Evolutionary conservation across 2,329 filamentous ascomycete genomes (phyloP), one percentile per base, ranked within the genome.

Genomic region (Penicillium capsulatum): DNA sequence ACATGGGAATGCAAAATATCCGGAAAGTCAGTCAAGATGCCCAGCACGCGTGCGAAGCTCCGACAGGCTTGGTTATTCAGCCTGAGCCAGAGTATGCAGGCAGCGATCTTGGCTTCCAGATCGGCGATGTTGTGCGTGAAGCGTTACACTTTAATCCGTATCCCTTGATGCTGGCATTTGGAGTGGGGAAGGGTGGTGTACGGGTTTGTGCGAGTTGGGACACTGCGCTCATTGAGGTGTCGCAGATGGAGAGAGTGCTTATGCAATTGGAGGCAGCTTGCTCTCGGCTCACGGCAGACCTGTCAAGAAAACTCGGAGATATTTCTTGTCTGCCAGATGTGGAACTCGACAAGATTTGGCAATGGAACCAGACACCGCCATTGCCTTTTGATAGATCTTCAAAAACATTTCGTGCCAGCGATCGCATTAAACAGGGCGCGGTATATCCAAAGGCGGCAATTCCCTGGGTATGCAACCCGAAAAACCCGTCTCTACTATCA

Each of bases 1-100:
- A 74, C 37, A 65, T 72, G 51, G 72, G 72, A 4, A 64, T 73
- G 51, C 72, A 74, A 45, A 66, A 73, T 30, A 74, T 75, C 41
- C 59, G 70, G 27, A 62, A 62, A 40, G 59, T 65, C 30, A 66
- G 63, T 49, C 51, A 44, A n/a, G 63, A 66, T 48, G 61, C 63
- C 3, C 62, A 65, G 17, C 54, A 62, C 37, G 64, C 64, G 14
- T 64, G 61, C 16, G 60, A 64, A 38, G 57, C 60, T 3, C 45
- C 49, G 0, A 66, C 60, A 1, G 64, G 65, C 2, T 38, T 68
- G 19, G 64, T 68, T 20, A 61, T 68, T 22, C 66, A 68, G 34
- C 63, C 63, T 1, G 63, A 67, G 16, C 58, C 64, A 1, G 61
- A 66, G 19, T 64, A 65, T 27, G 53, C 50, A 15, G 59, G 58